Evolutionary conservation across 2,329 filamentous ascomycete species (phyloP).

Genomic region (Leptographium radiaticola): DNA sequence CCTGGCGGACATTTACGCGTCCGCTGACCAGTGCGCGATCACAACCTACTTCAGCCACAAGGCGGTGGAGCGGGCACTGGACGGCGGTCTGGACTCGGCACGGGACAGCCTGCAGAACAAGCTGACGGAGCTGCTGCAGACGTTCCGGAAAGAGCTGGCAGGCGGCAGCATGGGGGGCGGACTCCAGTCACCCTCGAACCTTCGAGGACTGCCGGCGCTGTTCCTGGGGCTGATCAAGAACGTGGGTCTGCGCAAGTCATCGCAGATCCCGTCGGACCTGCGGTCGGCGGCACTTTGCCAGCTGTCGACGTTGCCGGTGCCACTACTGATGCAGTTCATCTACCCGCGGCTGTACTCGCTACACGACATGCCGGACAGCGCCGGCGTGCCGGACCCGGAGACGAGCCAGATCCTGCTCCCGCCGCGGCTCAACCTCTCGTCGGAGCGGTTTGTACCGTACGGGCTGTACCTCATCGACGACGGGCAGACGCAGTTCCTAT

Average conservation of each 20-base stretch:
- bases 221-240: conserved; percentile 96
- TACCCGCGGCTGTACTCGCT: conserved; percentile 75
- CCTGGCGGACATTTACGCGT: conserved; percentile 83
- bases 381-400: conserved; percentile 70
- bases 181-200: conserved; percentile 85
- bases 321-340: conserved; percentile 86
- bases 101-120: conserved; percentile 85
- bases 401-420: conserved; percentile 86
- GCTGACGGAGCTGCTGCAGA: conserved; percentile 81
- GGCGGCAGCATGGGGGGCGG: conserved; percentile 93
- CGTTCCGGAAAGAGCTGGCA: conserved; percentile 92
- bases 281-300: conserved; percentile 85
- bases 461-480: conserved; percentile 95
- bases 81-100: conserved; percentile 70
- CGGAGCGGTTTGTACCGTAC: conserved; percentile 74
- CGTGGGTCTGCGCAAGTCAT: conserved; percentile 81
- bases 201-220: conserved; percentile 74
- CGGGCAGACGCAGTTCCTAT: conserved; percentile 93
- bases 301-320: conserved; percentile 84
- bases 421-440: conserved; percentile 72
- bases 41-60: conserved; percentile 95
- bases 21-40: conserved; percentile 86
- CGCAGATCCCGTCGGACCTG: conserved; percentile 87
- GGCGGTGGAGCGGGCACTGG: conserved; percentile 80
- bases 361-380: conserved; percentile 93